Base-by-base conservation (phyloP, 164 flowering plant species). In the Nymphaea colorata region DNA sequence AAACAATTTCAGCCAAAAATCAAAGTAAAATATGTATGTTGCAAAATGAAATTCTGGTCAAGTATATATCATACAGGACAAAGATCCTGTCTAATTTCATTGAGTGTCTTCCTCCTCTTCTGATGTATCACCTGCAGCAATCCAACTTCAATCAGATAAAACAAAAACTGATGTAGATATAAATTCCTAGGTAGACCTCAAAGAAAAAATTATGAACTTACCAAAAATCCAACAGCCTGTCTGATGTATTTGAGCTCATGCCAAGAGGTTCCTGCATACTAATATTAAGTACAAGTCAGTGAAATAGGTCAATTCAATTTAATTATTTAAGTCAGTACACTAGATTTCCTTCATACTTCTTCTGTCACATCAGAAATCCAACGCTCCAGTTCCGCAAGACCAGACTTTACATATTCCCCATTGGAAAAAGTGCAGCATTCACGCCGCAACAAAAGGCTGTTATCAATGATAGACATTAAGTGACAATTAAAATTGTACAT, bases 191-290 rank as follows among this genome's bases (percentile, higher is more conserved):
- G 36, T 25, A 25, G 36, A 25, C 36, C 36, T 25, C 36, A 25
- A 25, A 25, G 36, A 25, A 25, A 25, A 25, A 25, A 25, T 25
- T 25, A 25, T 25, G 36, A 25, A 6, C 3, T 43, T 92, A 92
- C 99, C 98, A 95, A 79, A 79, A 95, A 95, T 18, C 99, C 98
- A 84, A 95, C 99, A 70, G 98, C 99, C 81, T 95, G 99, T 74
- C 97, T 82, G 62, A 95, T 92, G 70, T 88, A 86, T 66, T 85
- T 89, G 43, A 95, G 84, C 80, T 95, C 95, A 55, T 92, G 94
- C 98, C 97, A 92, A 59, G 98, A 91, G 6, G 95, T 90, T 80
- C 97, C 99, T 79, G 94, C 93, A 87, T 76, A 92, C 99, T 92
- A 71, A 74, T 82, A 44, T 64, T 36, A 59, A 42, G 18, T 61